These are phyloP conservation scores for Cyclanthera cordifolia DNA, from an alignment of 306 rosid species.

Conservation along the genomic window DNA sequence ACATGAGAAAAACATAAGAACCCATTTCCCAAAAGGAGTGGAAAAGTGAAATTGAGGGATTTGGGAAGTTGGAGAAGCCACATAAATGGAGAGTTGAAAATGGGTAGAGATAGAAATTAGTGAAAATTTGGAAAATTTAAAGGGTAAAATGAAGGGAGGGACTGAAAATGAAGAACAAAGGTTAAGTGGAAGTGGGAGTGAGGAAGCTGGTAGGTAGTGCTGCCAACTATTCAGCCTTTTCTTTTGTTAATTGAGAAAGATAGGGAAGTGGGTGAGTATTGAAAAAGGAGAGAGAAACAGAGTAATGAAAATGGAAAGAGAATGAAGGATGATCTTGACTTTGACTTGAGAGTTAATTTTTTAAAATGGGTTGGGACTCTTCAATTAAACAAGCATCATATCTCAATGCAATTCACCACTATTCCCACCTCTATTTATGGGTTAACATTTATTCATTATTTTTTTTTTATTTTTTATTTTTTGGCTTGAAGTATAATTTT, in stretches of 20 bases:
- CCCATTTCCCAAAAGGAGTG: not conserved
- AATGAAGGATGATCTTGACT: not conserved
- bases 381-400: too few species aligned
- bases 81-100: not conserved
- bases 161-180: not conserved
- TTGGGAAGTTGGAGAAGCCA: not conserved
- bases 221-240: constrained; percentile 8
- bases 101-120: not conserved
- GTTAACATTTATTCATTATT: too few species aligned
- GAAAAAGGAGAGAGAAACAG: not conserved
- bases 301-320: not conserved
- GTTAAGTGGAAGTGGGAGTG: not conserved
- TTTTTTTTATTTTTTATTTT: too few species aligned
- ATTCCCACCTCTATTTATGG: too few species aligned
- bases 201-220: constrained; percentile 14
- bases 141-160: not conserved
- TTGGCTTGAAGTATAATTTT: too few species aligned
- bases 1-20: not conserved
- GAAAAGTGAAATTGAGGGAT: not conserved
- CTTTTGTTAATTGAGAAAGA: not conserved
- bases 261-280: not conserved
- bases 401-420: too few species aligned
- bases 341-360: constrained; percentile 6
- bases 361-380: not conserved
- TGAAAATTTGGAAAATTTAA: not conserved